Conservation (phyloP, 2,329 filamentous ascomycete genomes). For the Juglanconis sp. region DNA sequence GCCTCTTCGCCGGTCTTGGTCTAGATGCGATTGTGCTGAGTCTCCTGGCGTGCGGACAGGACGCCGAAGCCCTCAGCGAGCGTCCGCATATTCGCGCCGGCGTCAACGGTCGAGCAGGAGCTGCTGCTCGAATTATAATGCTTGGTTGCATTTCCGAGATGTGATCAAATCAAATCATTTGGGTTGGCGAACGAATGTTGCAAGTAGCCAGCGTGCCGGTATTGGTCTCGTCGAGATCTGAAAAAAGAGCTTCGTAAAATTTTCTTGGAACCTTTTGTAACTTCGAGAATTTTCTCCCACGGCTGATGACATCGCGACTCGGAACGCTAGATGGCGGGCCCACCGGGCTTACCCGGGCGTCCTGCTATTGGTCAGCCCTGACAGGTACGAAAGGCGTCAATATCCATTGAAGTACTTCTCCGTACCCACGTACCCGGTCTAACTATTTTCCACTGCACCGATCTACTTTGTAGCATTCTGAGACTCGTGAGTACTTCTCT, state of each 20-base stretch:
- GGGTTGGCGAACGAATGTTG: neutral
- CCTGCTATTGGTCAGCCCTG: neutral
- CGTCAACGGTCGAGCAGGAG: slow-evolving; percentile 30
- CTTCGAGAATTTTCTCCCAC: neutral
- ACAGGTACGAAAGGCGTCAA: neutral
- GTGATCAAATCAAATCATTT: slow-evolving; percentile 6
- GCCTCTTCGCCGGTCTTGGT: slow-evolving; percentile 16
- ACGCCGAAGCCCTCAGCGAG: slow-evolving; percentile 23
- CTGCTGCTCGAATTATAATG: slow-evolving; percentile 31
- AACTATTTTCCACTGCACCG: too few relatives aligned
- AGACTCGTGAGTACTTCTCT: too few relatives aligned
- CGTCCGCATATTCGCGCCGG: slow-evolving; percentile 30
- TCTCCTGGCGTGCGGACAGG: slow-evolving; percentile 20
- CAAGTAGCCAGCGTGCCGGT: neutral
- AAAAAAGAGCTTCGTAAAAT: neutral
- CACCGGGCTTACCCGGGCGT: neutral
- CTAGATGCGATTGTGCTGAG: slow-evolving; percentile 21
- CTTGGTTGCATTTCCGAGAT: slow-evolving; percentile 30
- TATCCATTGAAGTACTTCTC: neutral
- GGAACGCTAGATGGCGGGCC: too few relatives aligned
- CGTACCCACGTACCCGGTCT: too few relatives aligned
- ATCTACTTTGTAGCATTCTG: too few relatives aligned
- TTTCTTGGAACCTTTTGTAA: neutral
- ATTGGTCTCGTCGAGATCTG: too few relatives aligned
- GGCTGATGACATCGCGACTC: neutral